Base-by-base conservation (phyloP, 441 rosid species). In the Corymbia citriodora region DNA sequence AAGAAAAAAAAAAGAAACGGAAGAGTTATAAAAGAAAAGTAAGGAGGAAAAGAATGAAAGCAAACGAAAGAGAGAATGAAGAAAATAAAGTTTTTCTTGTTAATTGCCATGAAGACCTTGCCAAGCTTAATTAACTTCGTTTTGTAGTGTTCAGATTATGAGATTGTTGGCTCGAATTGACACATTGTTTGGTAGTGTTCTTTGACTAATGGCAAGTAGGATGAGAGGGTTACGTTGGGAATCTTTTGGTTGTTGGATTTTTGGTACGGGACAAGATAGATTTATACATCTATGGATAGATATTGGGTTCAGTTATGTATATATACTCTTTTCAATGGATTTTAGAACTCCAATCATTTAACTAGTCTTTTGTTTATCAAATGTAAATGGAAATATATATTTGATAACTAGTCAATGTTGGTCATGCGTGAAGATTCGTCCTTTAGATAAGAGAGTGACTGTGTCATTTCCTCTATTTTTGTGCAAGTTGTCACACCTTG, bases 401-500 rank as follows among this genome's bases (percentile, higher is more conserved):
- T 31, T 8, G 23, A 68, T 68, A 33, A 31, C 79, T 16, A 14
- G 31, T 17, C 17, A 68, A 68, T 16, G 33, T 15, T 15, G 4
- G 7, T 16, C 2, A 68, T 17, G 23, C 8, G 9, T 33, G 23
- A n/a, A 7, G 45, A 9, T 0, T 7, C 0, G 2, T 70, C 45
- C 40, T 68, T 68, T 0, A 29, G 2, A 17, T 31, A 68, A 16
- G 18, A 68, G 12, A 36, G 40, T 0, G 2, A 12, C 2, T 2
- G 23, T 16, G 12, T 31, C 45, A 68, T 31, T 31, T 31, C 2
- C 12, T 33, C 12, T 68, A 17, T 68, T n/a, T 11, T n/a, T 0
- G 2, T 90, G 92, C 93, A 91, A 86, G 54, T 86, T 50, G 27
- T 59, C 63, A 59, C 63, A 25, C 63, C 63, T 7, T 13, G 21